These are phyloP conservation scores for Pseudogymnoascus sp. DNA, from an alignment of 2,329 filamentous ascomycete species.

Conservation along the genomic window DNA sequence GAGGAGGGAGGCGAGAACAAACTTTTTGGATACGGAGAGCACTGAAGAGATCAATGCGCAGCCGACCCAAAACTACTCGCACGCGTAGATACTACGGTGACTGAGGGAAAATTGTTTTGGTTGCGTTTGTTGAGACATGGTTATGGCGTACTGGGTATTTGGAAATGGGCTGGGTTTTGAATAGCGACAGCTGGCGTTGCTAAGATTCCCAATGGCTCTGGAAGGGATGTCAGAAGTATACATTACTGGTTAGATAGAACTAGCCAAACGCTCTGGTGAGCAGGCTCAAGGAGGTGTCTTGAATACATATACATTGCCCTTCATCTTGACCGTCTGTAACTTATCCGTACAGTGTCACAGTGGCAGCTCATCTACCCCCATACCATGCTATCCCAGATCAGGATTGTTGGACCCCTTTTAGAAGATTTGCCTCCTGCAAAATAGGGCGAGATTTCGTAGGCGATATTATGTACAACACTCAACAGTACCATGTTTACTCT, in stretches of 20 bases:
- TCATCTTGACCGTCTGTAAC: neutral
- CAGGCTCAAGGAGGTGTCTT: neutral
- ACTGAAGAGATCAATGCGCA: conserved; percentile 1
- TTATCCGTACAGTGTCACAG: neutral
- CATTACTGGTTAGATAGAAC: neutral
- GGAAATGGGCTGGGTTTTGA: conserved; percentile 1
- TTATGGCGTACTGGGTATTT: neutral
- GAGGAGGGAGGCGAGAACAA: neutral
- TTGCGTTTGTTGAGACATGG: neutral
- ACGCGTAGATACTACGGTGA: neutral
- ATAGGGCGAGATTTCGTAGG: no score
- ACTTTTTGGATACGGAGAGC: conserved; percentile 1
- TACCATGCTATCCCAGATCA: neutral
- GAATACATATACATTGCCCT: neutral
- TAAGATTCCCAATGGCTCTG: conserved; percentile 5
- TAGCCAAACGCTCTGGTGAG: neutral
- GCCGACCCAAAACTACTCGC: neutral
- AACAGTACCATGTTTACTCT: neutral
- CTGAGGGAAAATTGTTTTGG: neutral
- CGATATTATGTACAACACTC: neutral
- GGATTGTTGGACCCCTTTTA: neutral
- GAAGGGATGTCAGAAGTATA: neutral
- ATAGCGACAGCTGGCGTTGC: neutral
- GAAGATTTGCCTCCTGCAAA: neutral
- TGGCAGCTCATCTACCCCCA: neutral